Base-by-base conservation (phyloP, 495 filamentous ascomycete genomes). In the Monascus purpureus region DNA sequence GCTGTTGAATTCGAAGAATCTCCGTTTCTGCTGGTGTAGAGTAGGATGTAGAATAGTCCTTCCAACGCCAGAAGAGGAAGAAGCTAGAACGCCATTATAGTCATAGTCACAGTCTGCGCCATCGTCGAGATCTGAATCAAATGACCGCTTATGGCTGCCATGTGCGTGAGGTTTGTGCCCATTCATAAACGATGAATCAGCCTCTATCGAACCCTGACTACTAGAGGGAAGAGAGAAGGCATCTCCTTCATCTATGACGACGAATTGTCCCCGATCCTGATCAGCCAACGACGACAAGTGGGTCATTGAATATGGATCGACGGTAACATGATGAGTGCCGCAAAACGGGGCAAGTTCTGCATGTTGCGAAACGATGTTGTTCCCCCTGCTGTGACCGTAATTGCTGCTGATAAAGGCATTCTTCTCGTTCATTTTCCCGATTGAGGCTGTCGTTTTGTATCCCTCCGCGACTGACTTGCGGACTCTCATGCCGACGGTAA, bases 381-480 rank as follows among this genome's bases (percentile, higher is more conserved):
- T 22, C 20, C 20, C 20, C 20, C 20, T 22, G 9, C 20, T 22
- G 9, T 9, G 5, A 22, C 20, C 20, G 20, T 9, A 5, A 9
- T 9, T 9, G 13, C 7, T 9, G 7, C 8, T 6, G 16, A 6
- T 8, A 12, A 14, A 30, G 17, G 14, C 4, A n/a, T 8, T 25
- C 42, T 59, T 40, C 35, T 53, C 38, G 36, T 49, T 13, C 31
- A 47, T 32, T 44, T 22, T 22, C 20, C 20, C 9, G 5, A 22
- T 5, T 22, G 4, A 4, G 36, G 36, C 39, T 35, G 61, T 46
- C 8, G 81, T 88, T 59, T 88, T 92, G 62, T 93, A 93, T 32
- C 88, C 88, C 36, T 93, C 85, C 0, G 82, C 80, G 2, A 96
- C 75, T 7, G 79, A 77, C 55, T 96, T 94, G 38, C 88, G 78